Evolutionary conservation across 148 eudicot species (phyloP).

Genomic region (Gaultheria prostrata): DNA sequence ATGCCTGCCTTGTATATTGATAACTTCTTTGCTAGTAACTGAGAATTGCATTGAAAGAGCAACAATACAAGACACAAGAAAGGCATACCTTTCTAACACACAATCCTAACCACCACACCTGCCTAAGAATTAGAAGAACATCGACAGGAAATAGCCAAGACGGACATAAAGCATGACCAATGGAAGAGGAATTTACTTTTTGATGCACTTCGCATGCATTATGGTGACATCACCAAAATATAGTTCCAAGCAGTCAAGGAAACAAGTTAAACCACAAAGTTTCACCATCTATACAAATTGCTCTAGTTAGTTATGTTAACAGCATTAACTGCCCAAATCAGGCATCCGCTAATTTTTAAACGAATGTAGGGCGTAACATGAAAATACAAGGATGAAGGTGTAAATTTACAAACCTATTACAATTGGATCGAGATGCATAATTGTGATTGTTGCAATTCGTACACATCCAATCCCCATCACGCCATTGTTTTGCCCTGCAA

Average conservation of each 20-base stretch:
- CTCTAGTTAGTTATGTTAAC: no score
- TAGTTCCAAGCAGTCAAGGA: neutral
- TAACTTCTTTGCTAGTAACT: neutral
- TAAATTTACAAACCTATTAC: constrained; percentile 52
- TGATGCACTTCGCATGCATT: neutral
- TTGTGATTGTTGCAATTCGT: constrained; percentile 77
- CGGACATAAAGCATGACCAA: neutral
- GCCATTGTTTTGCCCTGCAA: constrained; percentile 78
- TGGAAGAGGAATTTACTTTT: neutral
- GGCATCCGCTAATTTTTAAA: neutral
- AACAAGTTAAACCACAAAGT: neutral
- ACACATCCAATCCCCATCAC: constrained; percentile 90
- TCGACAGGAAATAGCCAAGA: no score
- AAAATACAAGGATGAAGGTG: constrained; percentile 5
- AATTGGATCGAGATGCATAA: constrained; percentile 71
- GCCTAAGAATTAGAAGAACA: no score
- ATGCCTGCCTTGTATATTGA: no score
- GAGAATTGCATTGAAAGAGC: no score
- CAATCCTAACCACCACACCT: no score
- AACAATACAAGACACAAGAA: no score
- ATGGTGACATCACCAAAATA: neutral
- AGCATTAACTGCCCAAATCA: no score
- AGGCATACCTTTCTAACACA: no score
- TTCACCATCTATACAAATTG: no score
- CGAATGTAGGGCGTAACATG: neutral